These are phyloP conservation scores for Candida taoyuanica DNA, from an alignment of 805 yeast species.

Conservation along the genomic window DNA sequence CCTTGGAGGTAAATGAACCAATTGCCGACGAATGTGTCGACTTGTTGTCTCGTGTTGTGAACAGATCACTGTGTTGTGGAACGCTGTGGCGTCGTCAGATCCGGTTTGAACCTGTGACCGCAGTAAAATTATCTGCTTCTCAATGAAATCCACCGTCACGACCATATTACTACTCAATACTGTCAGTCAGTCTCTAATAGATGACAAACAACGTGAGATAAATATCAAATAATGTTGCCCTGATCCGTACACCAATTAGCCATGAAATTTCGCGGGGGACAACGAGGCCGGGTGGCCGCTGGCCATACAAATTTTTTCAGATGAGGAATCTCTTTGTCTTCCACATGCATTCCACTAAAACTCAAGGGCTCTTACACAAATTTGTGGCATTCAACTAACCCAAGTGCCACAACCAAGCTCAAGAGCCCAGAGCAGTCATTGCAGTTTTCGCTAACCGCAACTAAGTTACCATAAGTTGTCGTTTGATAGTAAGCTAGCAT, in stretches of 20 bases:
- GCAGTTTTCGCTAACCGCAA: conserved; percentile 33
- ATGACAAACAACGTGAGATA: too few species aligned
- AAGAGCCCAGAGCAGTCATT: conserved; percentile 14
- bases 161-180: not conserved
- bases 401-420: conserved; percentile 16
- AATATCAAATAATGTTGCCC: not conserved
- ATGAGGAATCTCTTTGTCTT: not conserved
- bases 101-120: not conserved
- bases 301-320: conserved; percentile 1
- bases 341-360: not conserved
- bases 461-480: conserved; percentile 28
- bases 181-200: too few species aligned
- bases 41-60: conserved; percentile 10
- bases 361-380: conserved; percentile 13
- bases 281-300: conserved; percentile 1
- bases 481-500: conserved; percentile 32
- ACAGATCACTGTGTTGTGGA: conserved; percentile 12
- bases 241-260: not conserved
- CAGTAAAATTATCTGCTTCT: conserved; percentile 3
- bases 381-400: conserved; percentile 10
- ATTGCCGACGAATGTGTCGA: conserved; percentile 4
- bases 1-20: not conserved
- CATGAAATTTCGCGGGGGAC: too few species aligned
- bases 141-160: conserved; percentile 3
- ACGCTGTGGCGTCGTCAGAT: conserved; percentile 9